Evolutionary conservation across 257 asterid genomes (phyloP).

Genomic region (Rhazya stricta): DNA sequence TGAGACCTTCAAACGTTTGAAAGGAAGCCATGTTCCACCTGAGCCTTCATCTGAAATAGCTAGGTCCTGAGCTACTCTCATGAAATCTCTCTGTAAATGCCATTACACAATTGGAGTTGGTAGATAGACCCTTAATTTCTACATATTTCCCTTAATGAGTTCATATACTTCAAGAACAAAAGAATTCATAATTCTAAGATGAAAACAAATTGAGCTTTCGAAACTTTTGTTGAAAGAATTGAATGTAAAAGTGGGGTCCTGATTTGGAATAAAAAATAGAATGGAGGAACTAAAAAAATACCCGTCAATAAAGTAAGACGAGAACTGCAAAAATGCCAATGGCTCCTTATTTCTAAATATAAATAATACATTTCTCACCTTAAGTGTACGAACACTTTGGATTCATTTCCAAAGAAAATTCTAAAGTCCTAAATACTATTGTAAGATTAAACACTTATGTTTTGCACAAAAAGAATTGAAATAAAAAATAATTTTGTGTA

Average conservation of each 20-base stretch:
- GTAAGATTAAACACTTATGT: no score
- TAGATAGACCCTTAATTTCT: not conserved
- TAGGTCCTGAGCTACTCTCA: not conserved
- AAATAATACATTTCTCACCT: no score
- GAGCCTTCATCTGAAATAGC: no score
- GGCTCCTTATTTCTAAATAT: not conserved
- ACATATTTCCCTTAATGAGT: no score
- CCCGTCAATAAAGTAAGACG: conserved; percentile 37
- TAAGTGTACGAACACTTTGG: no score
- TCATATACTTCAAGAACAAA: not conserved
- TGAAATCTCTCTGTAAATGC: no score
- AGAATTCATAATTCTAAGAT: not conserved
- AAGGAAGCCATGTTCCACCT: no score
- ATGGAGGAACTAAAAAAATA: conserved; percentile 49
- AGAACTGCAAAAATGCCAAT: conserved; percentile 20
- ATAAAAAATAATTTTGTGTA: no score
- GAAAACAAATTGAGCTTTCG: not conserved
- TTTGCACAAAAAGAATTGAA: no score
- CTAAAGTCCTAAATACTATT: no score
- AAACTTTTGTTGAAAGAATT: conserved; percentile 1
- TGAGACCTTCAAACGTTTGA: no score
- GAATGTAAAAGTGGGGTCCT: conserved; percentile 26
- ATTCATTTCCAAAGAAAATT: no score
- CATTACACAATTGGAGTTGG: not conserved
- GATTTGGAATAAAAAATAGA: conserved; percentile 29